Evolutionary conservation across 208 protist genomes (phyloP).

Genomic region (Leishmania braziliensis): DNA sequence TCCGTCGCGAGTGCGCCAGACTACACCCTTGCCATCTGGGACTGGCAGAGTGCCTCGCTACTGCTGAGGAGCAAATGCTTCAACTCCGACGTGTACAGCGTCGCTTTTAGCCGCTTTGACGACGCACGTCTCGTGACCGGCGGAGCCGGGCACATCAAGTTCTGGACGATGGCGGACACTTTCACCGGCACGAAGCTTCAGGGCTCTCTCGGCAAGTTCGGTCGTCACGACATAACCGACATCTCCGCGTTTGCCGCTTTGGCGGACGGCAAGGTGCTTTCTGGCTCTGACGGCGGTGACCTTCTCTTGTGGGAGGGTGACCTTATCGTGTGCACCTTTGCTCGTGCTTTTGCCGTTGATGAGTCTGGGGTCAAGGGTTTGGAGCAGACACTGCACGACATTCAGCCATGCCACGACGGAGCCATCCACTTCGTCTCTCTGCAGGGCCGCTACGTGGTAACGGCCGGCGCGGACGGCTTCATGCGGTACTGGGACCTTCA

Average conservation of each 20-base stretch:
- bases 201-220: constrained; percentile 97
- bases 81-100: constrained; percentile 93
- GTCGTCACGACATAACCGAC: constrained; percentile 96
- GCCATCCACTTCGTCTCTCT: constrained; percentile 89
- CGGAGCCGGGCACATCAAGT: constrained; percentile 97
- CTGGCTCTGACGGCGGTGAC: constrained; percentile 93
- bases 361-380: constrained; percentile 30
- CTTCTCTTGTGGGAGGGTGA: constrained; percentile 98
- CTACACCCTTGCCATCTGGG: constrained; percentile 96
- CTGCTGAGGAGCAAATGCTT: constrained; percentile 97
- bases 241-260: constrained; percentile 93
- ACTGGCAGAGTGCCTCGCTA: constrained; percentile 90
- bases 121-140: constrained; percentile 93
- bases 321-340: constrained; percentile 95
- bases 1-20: constrained; percentile 95
- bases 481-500: constrained; percentile 95
- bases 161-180: constrained; percentile 98
- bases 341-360: constrained; percentile 32
- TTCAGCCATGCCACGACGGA: constrained; percentile 81
- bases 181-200: constrained; percentile 99
- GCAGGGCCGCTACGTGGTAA: constrained; percentile 80
- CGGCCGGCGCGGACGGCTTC: constrained; percentile 95
- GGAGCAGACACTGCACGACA: constrained; percentile 33
- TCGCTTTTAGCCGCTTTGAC: constrained; percentile 93
- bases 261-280: constrained; percentile 95